These are phyloP conservation scores for Calonectria pteridis DNA, from an alignment of 2,329 filamentous ascomycete genomes.

Conservation along the genomic window DNA sequence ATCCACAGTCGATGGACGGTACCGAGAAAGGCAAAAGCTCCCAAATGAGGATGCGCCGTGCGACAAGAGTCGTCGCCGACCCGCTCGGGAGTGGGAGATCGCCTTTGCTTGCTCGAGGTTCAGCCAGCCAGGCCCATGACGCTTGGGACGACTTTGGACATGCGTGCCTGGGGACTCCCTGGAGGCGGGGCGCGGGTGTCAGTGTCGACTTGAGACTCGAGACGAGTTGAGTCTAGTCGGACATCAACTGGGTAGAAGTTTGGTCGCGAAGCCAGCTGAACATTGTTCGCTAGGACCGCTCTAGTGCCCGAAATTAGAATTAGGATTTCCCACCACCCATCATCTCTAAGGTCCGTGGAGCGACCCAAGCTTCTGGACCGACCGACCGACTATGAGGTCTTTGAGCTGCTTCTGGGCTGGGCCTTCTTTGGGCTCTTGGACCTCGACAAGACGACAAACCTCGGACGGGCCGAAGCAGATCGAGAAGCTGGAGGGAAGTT, in stretches of 20 bases:
- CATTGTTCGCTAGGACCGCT: conserved; percentile 4
- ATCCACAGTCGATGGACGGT: neutral
- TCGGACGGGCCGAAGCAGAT: neutral
- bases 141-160: conserved; percentile 19
- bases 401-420: conserved; percentile 4
- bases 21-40: neutral
- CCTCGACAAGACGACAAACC: neutral
- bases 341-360: conserved; percentile 13
- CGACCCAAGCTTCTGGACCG: neutral
- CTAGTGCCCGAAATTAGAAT: conserved; percentile 8
- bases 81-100: conserved; percentile 3
- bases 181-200: conserved; percentile 21
- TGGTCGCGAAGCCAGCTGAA: conserved; percentile 24
- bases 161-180: conserved; percentile 11
- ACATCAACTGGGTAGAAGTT: conserved; percentile 13
- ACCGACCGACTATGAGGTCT: neutral
- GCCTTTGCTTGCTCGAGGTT: conserved; percentile 23
- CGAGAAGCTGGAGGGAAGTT: neutral
- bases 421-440: neutral
- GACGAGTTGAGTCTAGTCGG: conserved; percentile 17
- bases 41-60: conserved; percentile 12
- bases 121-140: conserved; percentile 37
- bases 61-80: conserved; percentile 3
- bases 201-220: conserved; percentile 16
- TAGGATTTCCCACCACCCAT: neutral